These are phyloP conservation scores for Macadamia tetraphylla DNA, from an alignment of 164 flowering plant species.

Conservation along the genomic window DNA sequence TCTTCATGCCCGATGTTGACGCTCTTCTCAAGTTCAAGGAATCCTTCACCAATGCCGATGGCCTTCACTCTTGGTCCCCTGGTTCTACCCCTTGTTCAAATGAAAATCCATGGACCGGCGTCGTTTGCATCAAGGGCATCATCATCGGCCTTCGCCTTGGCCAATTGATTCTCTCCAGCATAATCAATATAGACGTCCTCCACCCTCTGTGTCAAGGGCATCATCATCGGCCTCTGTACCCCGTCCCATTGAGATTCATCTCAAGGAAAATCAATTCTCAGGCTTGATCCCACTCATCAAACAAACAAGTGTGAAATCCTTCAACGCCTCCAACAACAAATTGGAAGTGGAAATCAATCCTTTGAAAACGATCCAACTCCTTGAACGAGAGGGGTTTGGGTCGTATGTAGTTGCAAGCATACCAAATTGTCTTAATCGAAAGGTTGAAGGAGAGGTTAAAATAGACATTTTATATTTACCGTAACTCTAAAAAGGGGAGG, in stretches of 20 bases:
- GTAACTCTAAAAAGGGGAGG: too few relatives aligned
- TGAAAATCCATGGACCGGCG: conserved; percentile 40
- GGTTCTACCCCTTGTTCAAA: conserved; percentile 36
- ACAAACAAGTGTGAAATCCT: conserved; percentile 16
- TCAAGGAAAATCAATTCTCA: conserved; percentile 58
- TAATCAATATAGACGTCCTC: conserved; percentile 51
- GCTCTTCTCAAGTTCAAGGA: conserved; percentile 57
- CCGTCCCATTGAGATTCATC: conserved; percentile 40
- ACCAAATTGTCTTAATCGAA: too few relatives aligned
- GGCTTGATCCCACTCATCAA: conserved; percentile 48
- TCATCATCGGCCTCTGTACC: conserved; percentile 9
- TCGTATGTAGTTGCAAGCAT: too few relatives aligned
- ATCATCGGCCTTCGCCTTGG: conserved; percentile 47
- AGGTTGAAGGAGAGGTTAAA: too few relatives aligned
- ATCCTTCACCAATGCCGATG: conserved; percentile 26
- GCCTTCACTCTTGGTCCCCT: conserved; percentile 41
- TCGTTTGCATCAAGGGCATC: conserved; percentile 39
- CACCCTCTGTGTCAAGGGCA: conserved; percentile 32
- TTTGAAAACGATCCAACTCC: too few relatives aligned
- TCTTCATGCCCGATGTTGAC: conserved; percentile 37
- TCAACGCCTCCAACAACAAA: conserved; percentile 53
- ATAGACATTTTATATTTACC: too few relatives aligned
- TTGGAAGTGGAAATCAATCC: conserved; percentile 45
- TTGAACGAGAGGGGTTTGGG: too few relatives aligned
- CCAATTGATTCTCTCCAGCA: conserved; percentile 42